These are phyloP conservation scores for Lentinula novae-zelandiae DNA, from an alignment of 1,284 basidiomycete species.

Conservation along the genomic window DNA sequence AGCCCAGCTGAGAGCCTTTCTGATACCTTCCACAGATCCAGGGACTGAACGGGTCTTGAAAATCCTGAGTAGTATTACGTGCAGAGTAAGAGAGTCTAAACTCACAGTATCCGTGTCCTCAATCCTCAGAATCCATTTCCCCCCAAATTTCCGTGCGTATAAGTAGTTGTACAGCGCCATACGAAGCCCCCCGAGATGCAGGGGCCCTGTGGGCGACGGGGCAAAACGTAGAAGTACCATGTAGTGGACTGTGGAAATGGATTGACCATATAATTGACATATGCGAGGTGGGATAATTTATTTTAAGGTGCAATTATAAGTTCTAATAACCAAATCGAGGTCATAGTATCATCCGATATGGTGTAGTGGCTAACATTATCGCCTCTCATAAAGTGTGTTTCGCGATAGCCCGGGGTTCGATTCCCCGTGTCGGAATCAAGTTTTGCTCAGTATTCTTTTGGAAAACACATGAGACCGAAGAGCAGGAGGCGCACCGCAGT, in stretches of 20 bases:
- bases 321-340: too few species aligned
- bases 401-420: background rate
- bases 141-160: slow-evolving; percentile 75
- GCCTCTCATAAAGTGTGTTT: background rate
- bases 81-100: slow-evolving; percentile 4
- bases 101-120: slow-evolving; percentile 92
- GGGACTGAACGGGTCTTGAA: slow-evolving; percentile 73
- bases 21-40: slow-evolving; percentile 81
- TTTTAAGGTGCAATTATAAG: too few species aligned
- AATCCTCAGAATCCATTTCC: slow-evolving; percentile 88
- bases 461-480: too few species aligned
- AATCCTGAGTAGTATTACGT: background rate
- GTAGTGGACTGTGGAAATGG: too few species aligned
- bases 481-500: too few species aligned
- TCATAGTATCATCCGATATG: background rate
- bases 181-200: slow-evolving; percentile 94
- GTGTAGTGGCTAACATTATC: background rate
- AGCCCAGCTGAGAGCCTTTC: slow-evolving; percentile 85
- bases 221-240: slow-evolving; percentile 85
- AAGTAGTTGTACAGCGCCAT: slow-evolving; percentile 95
- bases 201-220: slow-evolving; percentile 91
- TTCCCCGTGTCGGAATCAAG: background rate
- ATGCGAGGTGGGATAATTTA: slow-evolving; percentile 16
- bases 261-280: too few species aligned
- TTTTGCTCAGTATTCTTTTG: background rate